Base-by-base conservation (phyloP, 331 rosid genomes). In the Erythrophleum ivorense region DNA sequence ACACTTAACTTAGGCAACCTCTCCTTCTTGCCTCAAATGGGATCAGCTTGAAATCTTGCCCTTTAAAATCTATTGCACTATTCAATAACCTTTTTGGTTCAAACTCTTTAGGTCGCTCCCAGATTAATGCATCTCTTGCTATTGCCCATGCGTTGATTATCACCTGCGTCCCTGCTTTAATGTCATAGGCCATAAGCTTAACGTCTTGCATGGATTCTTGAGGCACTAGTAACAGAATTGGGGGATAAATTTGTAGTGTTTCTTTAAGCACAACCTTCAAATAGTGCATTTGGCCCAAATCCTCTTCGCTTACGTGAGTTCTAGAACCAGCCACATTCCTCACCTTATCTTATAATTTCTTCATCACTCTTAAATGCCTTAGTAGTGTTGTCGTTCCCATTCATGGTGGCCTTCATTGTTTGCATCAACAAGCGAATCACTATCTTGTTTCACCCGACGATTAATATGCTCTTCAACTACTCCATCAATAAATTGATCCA, bases 311-410 rank as follows among this genome's bases (percentile, higher is more conserved):
- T 55, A 88, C 50, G 71, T n/a, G 24, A 2, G 4, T 68, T 86
- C 67, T 41, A 19, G 60, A 1, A 15, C 54, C 54, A 3, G 15
- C 72, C 9, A 85, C 67, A 0, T 11, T 60, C 50, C 76, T 81
- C 13, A 0, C n/a, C n/a, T 85, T 86, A 31, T 75, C 75, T 64
- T 78, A 71, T 33, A 80, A 24, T 34, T 75, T 88, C 54, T 70
- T 65, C 87, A 88, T 75, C 6, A 41, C 71, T 10, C n/a, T 10
- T 43, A 91, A 91, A 41, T 91, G 88, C 78, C 50, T 90, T 31
- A 84, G 1, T 0, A 91, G 79, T 77, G 87, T 90, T 19, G 92
- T 52, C 92, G 88, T 87, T 75, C 73, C 92, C 92, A 90, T 16
- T 90, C 94, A 4, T 36, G 40, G 4, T 36, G 40, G 40, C 40